These are phyloP conservation scores for Suhomyces emberorum DNA, from an alignment of 805 yeast species.

Conservation along the genomic window DNA sequence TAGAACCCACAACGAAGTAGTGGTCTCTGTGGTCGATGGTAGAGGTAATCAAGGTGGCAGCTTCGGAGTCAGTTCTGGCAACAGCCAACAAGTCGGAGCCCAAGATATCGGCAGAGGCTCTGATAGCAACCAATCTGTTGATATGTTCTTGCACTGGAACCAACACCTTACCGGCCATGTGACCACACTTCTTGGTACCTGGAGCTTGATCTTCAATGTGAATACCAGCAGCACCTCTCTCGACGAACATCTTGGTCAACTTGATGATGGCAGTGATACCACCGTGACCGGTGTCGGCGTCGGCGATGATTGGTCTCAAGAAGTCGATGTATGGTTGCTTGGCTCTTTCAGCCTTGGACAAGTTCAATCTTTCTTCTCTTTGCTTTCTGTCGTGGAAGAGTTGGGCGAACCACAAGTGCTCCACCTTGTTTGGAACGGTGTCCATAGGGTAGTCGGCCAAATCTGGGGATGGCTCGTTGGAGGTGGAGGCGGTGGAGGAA, in stretches of 20 bases:
- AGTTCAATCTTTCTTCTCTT: slow-evolving; percentile 71
- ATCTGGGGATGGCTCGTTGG: slow-evolving; percentile 98
- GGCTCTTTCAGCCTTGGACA: slow-evolving; percentile 62
- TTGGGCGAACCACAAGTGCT: slow-evolving; percentile 95
- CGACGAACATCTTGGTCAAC: slow-evolving; percentile 92
- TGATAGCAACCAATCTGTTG: slow-evolving; percentile 87
- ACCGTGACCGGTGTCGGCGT: slow-evolving; percentile 99
- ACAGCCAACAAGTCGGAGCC: slow-evolving; percentile 83
- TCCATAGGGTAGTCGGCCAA: slow-evolving; percentile 98
- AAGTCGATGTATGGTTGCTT: slow-evolving; percentile 77
- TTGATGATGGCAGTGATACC: slow-evolving; percentile 96
- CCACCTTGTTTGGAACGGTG: slow-evolving; percentile 97
- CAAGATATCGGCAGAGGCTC: slow-evolving; percentile 92
- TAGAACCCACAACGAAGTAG: slow-evolving; percentile 84
- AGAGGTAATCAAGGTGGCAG: slow-evolving; percentile 91
- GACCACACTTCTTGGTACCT: slow-evolving; percentile 98
- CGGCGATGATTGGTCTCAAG: slow-evolving; percentile 92
- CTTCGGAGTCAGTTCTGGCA: slow-evolving; percentile 97
- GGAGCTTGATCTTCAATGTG: slow-evolving; percentile 99
- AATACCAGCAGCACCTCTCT: slow-evolving; percentile 98
- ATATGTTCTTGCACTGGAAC: slow-evolving; percentile 98
- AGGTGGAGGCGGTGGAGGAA: slow-evolving; percentile 94
- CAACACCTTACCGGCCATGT: slow-evolving; percentile 97
- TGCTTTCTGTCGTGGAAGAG: slow-evolving; percentile 96
- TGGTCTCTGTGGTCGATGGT: slow-evolving; percentile 95